Evolutionary conservation across 768 basidiomycete species (phyloP).

Genomic region (Amanita molliuscula): DNA sequence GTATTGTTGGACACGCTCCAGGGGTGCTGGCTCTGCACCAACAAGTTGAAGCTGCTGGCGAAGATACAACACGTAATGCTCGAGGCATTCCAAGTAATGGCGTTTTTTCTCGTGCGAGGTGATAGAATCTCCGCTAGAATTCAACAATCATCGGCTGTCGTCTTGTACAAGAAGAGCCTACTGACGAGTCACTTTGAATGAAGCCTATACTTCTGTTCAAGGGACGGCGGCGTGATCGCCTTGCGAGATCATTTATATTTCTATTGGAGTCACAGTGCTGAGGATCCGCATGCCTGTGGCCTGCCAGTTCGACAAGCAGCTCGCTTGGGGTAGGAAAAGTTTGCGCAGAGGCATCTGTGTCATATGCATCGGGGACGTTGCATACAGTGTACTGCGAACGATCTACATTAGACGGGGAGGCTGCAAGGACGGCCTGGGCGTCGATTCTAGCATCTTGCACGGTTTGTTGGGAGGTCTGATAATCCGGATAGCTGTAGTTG

Average conservation of each 20-base stretch:
- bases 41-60: conserved; percentile 50
- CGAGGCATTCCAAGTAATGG: conserved; percentile 62
- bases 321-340: conserved; percentile 62
- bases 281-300: conserved; percentile 1
- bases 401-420: not conserved
- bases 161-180: conserved; percentile 5
- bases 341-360: conserved; percentile 4
- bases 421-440: not conserved
- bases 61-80: conserved; percentile 58
- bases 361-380: conserved; percentile 8
- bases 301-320: conserved; percentile 37
- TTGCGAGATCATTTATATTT: conserved; percentile 6
- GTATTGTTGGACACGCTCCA: conserved; percentile 42
- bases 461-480: not conserved
- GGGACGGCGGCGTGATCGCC: conserved; percentile 13
- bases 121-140: conserved; percentile 45
- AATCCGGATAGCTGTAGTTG: not conserved
- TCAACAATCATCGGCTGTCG: not conserved
- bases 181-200: conserved; percentile 52
- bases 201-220: conserved; percentile 49
- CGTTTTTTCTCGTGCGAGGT: conserved; percentile 74
- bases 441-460: not conserved
- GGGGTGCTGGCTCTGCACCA: conserved; percentile 31
- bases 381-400: not conserved
- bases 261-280: conserved; percentile 1